These are phyloP conservation scores for Vanrija sp. DNA, from an alignment of 1,284 basidiomycete species.

Conservation along the genomic window DNA sequence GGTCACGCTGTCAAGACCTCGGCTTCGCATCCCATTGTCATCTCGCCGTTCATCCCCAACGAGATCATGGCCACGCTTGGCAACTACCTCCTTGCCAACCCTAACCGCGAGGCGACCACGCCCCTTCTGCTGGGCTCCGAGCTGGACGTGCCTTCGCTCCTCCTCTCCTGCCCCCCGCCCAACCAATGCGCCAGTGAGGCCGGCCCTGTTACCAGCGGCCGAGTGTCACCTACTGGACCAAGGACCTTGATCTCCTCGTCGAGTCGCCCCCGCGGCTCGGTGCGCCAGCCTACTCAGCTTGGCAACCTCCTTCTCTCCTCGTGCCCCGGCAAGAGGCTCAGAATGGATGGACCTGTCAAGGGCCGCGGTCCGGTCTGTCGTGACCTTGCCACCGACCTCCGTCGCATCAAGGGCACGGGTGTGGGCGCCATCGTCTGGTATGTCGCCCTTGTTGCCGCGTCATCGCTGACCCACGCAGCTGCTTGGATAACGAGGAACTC, in stretches of 20 bases:
- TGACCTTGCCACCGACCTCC: conserved; percentile 71
- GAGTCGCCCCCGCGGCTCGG: conserved; percentile 5
- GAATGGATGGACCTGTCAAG: conserved; percentile 73
- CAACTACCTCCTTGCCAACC: conserved; percentile 30
- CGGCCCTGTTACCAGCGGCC: conserved; percentile 8
- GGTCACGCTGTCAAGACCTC: conserved; percentile 62
- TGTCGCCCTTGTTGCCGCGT: conserved; percentile 15
- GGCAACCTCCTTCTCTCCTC: conserved; percentile 90
- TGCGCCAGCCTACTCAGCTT: conserved; percentile 49
- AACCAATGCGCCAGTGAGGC: conserved; percentile 32
- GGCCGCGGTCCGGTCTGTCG: conserved; percentile 80
- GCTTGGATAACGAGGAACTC: conserved; percentile 82
- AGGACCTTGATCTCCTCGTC: conserved; percentile 16
- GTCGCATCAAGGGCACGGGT: conserved; percentile 69
- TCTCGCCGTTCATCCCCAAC: conserved; percentile 38
- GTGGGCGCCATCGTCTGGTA: conserved; percentile 81
- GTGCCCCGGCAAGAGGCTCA: conserved; percentile 95
- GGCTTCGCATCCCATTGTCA: conserved; percentile 79
- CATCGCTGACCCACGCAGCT: conserved; percentile 53
- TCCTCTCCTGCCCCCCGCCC: conserved; percentile 55
- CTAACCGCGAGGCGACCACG: conserved; percentile 5
- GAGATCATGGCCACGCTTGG: conserved; percentile 33
- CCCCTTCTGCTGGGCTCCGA: conserved; percentile 28
- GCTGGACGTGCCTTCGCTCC: conserved; percentile 50
- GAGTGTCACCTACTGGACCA: conserved; percentile 1